phyloP scores from a whole-genome alignment of 202 grass and related monocot species.

The Cymbopogon flexuosus region DNA sequence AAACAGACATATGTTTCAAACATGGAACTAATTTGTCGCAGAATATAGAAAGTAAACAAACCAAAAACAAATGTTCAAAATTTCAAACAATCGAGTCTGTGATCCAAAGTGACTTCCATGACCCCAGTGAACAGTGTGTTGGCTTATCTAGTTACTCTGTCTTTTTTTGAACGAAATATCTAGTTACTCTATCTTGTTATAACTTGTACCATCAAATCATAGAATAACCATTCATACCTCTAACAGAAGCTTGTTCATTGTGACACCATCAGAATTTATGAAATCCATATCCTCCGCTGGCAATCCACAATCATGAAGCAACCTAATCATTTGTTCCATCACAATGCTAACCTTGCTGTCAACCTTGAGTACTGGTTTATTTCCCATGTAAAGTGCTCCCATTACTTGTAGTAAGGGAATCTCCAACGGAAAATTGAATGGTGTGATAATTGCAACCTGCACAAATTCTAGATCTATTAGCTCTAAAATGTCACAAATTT shows the following conservation, averaged over 20 bases:
- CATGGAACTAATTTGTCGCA: background rate
- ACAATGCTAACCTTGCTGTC: conserved; percentile 99
- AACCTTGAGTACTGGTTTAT: conserved; percentile 96
- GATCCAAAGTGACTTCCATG: background rate
- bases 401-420: conserved; percentile 86
- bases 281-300: conserved; percentile 83
- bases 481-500: conserved; percentile 24
- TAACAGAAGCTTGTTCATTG: conserved; percentile 86
- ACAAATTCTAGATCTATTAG: conserved; percentile 30
- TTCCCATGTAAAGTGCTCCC: conserved; percentile 98
- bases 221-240: conserved; percentile 46
- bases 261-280: conserved; percentile 89
- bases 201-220: background rate
- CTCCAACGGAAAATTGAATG: conserved; percentile 95
- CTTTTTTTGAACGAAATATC: background rate
- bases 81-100: background rate
- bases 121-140: background rate
- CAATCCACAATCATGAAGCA: conserved; percentile 88
- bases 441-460: conserved; percentile 94
- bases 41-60: background rate
- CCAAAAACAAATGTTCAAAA: background rate
- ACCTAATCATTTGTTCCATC: conserved; percentile 92
- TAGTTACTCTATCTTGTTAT: conserved; percentile 23
- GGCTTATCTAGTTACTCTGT: conserved; percentile 7
- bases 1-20: conserved; percentile 4